Evolutionary conservation across 768 basidiomycete species (phyloP), one percentile per base, ranked within the genome.

Genomic region (Neoboletus brunneissimus): DNA sequence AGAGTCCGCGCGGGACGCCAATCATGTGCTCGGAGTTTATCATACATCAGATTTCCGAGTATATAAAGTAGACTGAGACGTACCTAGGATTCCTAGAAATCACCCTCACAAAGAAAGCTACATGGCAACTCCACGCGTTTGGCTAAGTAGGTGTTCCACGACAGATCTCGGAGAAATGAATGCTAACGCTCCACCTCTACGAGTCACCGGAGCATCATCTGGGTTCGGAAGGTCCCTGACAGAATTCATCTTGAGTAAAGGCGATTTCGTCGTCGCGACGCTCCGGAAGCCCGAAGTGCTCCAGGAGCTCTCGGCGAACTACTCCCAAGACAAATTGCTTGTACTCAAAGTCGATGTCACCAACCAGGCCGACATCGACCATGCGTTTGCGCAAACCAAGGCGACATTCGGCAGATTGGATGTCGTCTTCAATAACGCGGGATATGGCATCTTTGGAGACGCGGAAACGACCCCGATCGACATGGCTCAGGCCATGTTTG

Each of bases 191-290:
- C 18, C n/a, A 40, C 16, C 7, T 3, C 37, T n/a, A 12, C n/a
- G 9, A 5, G 79, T 77, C 25, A 77, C 74, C 10, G 77, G 77
- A 6, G 60, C 75, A n/a, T 74, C 72, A 0, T 66, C 74, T 7
- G 77, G 78, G 10, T 68, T 79, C 43, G 78, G 77, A 12, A 70
- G 64, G 27, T 41, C 56, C 16, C 60, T 75, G 50, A 63, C 67
- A 2, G 71, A 76, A 54, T 52, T 37, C 18, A 66, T 67, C 41
- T 68, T 80, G 41, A 53, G 46, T 12, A 59, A 62, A 6, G 77
- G 77, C 22, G 74, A 76, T 48, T 72, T 63, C 15, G 77, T 62
- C 38, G 70, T 78, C 45, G 78, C 80, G 6, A 78, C 79, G 20
- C 66, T 76, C 41, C 73, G 79, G 44, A 73, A 65, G 35, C 77